phyloP scores from a whole-genome alignment of 2,329 filamentous ascomycete genomes.

The Septoria petroselini region DNA sequence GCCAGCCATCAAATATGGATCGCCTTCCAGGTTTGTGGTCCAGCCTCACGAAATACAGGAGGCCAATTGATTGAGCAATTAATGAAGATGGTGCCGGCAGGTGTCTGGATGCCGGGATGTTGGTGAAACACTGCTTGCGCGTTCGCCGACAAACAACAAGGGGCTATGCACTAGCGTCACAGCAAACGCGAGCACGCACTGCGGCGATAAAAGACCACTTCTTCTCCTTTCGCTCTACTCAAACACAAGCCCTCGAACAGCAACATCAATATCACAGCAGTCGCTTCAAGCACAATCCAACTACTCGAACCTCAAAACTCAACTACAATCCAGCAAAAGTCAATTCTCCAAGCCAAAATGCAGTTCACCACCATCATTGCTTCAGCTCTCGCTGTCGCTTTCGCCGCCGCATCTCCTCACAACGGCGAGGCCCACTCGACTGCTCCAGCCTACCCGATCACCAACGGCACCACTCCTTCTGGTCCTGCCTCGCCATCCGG shows the following conservation, averaged over 20 bases:
- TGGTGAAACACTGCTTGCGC: constrained; percentile 19
- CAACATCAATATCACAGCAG: background rate
- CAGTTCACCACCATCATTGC: constrained; percentile 20
- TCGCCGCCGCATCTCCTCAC: constrained; percentile 14
- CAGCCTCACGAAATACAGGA: background rate
- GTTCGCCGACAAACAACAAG: constrained; percentile 11
- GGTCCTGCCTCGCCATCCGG: constrained; percentile 13
- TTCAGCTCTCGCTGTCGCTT: constrained; percentile 14
- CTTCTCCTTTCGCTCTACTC: background rate
- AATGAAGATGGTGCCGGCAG: constrained; percentile 9
- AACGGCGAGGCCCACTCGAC: constrained; percentile 7
- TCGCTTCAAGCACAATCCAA: background rate
- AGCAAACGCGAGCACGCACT: background rate
- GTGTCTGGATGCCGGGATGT: constrained; percentile 13
- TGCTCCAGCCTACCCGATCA: constrained; percentile 5
- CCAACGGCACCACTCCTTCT: constrained; percentile 16
- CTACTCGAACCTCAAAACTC: background rate
- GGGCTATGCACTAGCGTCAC: constrained; percentile 2
- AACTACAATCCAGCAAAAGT: background rate
- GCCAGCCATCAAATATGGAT: constrained; percentile 10
- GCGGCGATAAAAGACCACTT: constrained; percentile 6
- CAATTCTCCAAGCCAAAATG: constrained; percentile 8
- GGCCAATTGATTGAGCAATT: constrained; percentile 11
- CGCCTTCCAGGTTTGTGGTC: background rate
- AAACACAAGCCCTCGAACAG: constrained; percentile 5